phyloP scores from a whole-genome alignment of 1,284 basidiomycete species.

The Papiliotrema fonsecae region DNA sequence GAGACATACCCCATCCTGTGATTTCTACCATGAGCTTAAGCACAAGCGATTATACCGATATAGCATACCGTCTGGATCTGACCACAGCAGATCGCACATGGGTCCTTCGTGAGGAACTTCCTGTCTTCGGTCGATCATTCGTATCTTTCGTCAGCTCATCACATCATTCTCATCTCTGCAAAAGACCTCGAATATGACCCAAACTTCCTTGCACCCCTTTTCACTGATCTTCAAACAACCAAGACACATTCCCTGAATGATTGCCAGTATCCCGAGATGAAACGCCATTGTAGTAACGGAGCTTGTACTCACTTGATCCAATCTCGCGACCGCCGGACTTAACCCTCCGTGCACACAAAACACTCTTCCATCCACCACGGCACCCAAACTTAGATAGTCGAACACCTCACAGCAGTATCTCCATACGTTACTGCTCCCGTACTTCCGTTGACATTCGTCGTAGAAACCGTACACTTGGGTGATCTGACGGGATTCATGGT shows the following conservation, averaged over 20 bases:
- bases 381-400: slow-evolving; percentile 89
- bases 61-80: slow-evolving; percentile 84
- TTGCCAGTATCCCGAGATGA: too few species aligned
- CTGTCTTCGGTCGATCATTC: slow-evolving; percentile 91
- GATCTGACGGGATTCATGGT: slow-evolving; percentile 98
- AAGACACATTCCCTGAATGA: too few species aligned
- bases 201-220: too few species aligned
- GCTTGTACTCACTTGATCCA: slow-evolving; percentile 75
- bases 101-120: slow-evolving; percentile 99
- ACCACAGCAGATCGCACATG: slow-evolving; percentile 99
- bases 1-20: slow-evolving; percentile 91
- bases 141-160: slow-evolving; percentile 61
- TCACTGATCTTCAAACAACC: too few species aligned
- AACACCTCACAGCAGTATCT: slow-evolving; percentile 98
- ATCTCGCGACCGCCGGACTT: slow-evolving; percentile 73
- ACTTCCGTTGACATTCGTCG: slow-evolving; percentile 96
- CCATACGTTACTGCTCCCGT: slow-evolving; percentile 94
- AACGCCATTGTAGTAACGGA: too few species aligned
- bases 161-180: too few species aligned
- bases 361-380: slow-evolving; percentile 91
- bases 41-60: neutral
- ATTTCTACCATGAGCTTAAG: slow-evolving; percentile 58
- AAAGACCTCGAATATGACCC: too few species aligned
- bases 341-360: slow-evolving; percentile 91
- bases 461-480: slow-evolving; percentile 99